Conservation (phyloP, 306 rosid species). For the Sicyos edulis region DNA sequence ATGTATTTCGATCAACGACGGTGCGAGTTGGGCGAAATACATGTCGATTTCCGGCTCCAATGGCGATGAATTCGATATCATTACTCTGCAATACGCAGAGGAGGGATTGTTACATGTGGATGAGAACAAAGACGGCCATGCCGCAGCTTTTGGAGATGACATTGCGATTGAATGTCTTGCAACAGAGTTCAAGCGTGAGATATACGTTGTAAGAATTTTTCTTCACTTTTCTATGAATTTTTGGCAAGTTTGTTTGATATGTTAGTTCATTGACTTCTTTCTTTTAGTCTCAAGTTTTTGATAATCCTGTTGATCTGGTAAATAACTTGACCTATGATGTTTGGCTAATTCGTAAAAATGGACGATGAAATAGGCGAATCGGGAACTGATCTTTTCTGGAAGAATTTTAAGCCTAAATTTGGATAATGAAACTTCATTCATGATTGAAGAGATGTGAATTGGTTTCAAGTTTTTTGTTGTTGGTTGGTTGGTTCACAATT, state of each 20-base stretch:
- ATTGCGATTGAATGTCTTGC: slow-evolving; percentile 98
- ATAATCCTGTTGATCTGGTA: not conserved
- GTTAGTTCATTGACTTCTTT: not conserved
- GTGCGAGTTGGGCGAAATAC: slow-evolving; percentile 91
- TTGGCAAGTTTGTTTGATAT: not conserved
- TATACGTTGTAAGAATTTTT: slow-evolving; percentile 66
- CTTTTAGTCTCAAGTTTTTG: not conserved
- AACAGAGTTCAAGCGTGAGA: slow-evolving; percentile 89
- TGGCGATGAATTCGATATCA: slow-evolving; percentile 78
- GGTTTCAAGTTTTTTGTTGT: not conserved
- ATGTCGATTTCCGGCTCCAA: slow-evolving; percentile 85
- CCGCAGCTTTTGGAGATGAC: slow-evolving; percentile 97
- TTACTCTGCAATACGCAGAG: slow-evolving; percentile 93
- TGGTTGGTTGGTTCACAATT: no score
- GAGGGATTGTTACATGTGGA: slow-evolving; percentile 80
- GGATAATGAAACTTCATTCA: not conserved
- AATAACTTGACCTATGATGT: not conserved
- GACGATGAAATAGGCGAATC: not conserved
- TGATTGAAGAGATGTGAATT: not conserved
- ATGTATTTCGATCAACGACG: slow-evolving; percentile 67
- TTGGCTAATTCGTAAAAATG: slow-evolving; percentile 2
- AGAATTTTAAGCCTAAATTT: not conserved
- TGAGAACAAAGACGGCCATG: slow-evolving; percentile 82
- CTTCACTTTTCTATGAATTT: no score
- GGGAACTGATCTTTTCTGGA: not conserved